Evolutionary conservation across 805 yeast genomes (phyloP), one percentile per base, ranked within the genome.

Genomic region (Wickerhamomyces xylosicus): DNA sequence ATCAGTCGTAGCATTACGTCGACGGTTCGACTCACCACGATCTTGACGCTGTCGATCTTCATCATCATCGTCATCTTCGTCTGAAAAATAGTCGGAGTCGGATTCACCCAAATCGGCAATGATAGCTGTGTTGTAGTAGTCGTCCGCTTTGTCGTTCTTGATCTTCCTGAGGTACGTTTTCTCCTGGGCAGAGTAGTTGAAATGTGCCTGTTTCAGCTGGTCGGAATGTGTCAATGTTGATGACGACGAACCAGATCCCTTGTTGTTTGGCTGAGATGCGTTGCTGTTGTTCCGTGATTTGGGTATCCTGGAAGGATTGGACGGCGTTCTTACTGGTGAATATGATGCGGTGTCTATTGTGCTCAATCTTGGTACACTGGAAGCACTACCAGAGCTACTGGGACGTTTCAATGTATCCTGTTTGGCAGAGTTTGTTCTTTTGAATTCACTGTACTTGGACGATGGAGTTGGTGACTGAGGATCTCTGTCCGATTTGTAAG

Each of bases 41-140:
- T 31, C 39, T 36, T 25, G 38, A 29, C 47, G 47, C 27, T 19
- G 40, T 11, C 42, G 45, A 5, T 64, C 62, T 21, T 56, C 57
- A 31, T 50, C 55, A 19, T 49, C 53, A 10, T 53, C 54, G 14
- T 50, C 51, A 4, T 53, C 58, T 27, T 56, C 58, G 6, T 39
- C 43, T 2, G 22, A 35, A 19, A 52, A 57, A 25, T 46, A 47
- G 13, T 57, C 67, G 11, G 58, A 66, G 3, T 47, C 61, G 17
- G 53, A 50, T 16, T 60, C 60, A 10, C 59, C 62, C 5, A 58
- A 56, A n/a, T 62, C 67, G 2, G 65, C 58, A 0, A 74, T 63
- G 33, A 79, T 73, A 4, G 80, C 85, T 47, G 76, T 76, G 11
- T 85, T 79, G 52, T 80, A 79, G 54, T 80, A 80, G 48, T 83